Evolutionary conservation across 176 grass and related monocot genomes (phyloP).

Genomic region (Oryza coarctata): DNA sequence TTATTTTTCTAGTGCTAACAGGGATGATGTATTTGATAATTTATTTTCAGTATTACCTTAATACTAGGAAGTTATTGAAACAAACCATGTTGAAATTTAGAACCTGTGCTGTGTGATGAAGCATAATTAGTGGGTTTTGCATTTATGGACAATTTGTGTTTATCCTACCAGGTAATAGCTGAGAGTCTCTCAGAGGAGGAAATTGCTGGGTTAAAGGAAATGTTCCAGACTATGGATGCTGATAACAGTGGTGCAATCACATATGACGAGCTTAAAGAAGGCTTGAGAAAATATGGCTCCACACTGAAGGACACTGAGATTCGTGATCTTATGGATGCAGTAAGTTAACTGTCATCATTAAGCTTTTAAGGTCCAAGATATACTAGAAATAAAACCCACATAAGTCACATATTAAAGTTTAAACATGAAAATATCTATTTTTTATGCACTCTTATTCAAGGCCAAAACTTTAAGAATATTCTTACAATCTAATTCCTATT

Average conservation of each 20-base stretch:
- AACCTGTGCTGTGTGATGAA: neutral
- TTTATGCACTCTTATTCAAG: too few relatives aligned
- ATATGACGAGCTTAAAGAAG: slow-evolving; percentile 95
- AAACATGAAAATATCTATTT: too few relatives aligned
- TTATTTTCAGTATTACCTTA: neutral
- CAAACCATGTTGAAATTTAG: neutral
- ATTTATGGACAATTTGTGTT: slow-evolving; percentile 14
- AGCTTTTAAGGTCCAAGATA: too few relatives aligned
- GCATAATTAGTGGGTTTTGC: neutral
- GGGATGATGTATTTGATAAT: neutral
- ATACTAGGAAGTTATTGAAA: neutral
- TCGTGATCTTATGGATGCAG: slow-evolving; percentile 96
- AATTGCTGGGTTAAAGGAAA: slow-evolving; percentile 97
- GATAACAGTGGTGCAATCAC: slow-evolving; percentile 98
- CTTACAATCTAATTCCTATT: too few relatives aligned
- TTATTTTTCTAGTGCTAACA: neutral
- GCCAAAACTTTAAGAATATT: too few relatives aligned
- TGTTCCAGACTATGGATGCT: slow-evolving; percentile 97
- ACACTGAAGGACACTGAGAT: slow-evolving; percentile 98
- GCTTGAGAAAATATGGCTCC: slow-evolving; percentile 88
- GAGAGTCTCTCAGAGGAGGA: slow-evolving; percentile 99
- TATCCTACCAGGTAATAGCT: slow-evolving; percentile 80
- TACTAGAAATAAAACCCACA: too few relatives aligned
- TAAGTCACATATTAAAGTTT: too few relatives aligned
- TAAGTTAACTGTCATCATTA: too few relatives aligned